phyloP scores from a whole-genome alignment of 139 green algal genomes.

The Micromonas pusilla region DNA sequence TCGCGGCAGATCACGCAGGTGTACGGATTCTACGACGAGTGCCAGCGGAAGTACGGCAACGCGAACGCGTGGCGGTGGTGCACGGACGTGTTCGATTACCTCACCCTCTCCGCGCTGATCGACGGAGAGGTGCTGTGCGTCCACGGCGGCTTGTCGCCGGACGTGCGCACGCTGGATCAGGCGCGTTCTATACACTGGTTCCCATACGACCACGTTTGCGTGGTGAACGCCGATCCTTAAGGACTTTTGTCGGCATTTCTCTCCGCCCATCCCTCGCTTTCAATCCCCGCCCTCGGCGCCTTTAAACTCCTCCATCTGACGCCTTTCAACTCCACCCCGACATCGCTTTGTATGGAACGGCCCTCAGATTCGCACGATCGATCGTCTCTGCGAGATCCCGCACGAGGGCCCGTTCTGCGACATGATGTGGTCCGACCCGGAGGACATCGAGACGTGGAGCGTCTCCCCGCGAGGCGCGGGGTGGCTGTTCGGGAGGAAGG shows the following conservation, averaged over 20 bases:
- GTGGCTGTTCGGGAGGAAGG: slow-evolving; percentile 90
- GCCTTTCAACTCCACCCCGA: no score
- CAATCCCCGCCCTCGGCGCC: no score
- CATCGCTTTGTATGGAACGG: no score
- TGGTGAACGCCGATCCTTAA: no score
- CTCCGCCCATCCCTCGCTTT: no score
- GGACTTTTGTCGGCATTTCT: no score
- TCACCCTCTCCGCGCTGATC: slow-evolving; percentile 86
- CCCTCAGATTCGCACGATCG: slow-evolving; percentile 86
- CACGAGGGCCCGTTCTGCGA: slow-evolving; percentile 84
- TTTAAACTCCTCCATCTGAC: no score
- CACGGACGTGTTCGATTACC: slow-evolving; percentile 99
- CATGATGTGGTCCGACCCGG: slow-evolving; percentile 97
- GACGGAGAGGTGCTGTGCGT: slow-evolving; percentile 93
- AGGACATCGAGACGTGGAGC: slow-evolving; percentile 97
- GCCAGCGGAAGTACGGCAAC: slow-evolving; percentile 96
- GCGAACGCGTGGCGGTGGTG: slow-evolving; percentile 99
- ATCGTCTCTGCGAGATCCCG: slow-evolving; percentile 94
- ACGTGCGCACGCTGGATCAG: slow-evolving; percentile 93
- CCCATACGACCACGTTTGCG: no score
- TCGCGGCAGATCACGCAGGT: slow-evolving; percentile 98
- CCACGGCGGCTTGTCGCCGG: slow-evolving; percentile 92
- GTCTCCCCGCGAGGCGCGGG: slow-evolving; percentile 85
- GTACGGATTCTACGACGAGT: slow-evolving; percentile 99
- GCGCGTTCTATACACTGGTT: no score